These are phyloP conservation scores for Colletotrichum aenigma DNA, from an alignment of 2,329 filamentous ascomycete genomes.

Conservation along the genomic window DNA sequence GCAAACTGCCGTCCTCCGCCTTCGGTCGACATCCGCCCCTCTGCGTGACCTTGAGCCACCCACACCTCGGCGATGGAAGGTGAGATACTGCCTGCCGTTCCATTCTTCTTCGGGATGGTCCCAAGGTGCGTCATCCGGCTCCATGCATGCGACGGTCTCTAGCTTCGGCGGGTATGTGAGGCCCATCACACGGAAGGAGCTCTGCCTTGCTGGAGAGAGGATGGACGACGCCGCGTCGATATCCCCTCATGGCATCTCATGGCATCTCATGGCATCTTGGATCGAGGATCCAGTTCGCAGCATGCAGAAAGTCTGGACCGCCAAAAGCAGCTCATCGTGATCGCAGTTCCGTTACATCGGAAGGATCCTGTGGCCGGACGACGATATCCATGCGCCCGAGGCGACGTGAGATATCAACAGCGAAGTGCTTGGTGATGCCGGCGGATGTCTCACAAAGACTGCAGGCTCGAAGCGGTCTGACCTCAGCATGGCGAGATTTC, in stretches of 20 bases:
- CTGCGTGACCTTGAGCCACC: slow-evolving; percentile 17
- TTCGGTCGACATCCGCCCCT: slow-evolving; percentile 10
- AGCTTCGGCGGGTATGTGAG: slow-evolving; percentile 24
- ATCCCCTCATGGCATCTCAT: neutral
- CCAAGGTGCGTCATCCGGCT: slow-evolving; percentile 19
- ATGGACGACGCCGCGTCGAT: neutral
- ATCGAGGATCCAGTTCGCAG: slow-evolving; percentile 8
- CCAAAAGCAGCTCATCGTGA: neutral
- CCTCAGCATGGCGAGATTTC: neutral
- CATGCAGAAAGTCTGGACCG: neutral
- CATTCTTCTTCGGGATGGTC: slow-evolving; percentile 2
- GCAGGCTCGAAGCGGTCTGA: slow-evolving; percentile 13
- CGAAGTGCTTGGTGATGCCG: neutral
- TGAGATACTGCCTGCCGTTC: neutral
- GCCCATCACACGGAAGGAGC: slow-evolving; percentile 18
- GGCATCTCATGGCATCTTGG: neutral
- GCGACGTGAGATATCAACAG: neutral
- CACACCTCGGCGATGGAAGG: neutral
- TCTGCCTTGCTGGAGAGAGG: neutral
- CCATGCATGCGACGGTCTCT: slow-evolving; percentile 16
- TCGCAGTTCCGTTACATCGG: neutral
- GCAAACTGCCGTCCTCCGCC: slow-evolving; percentile 14
- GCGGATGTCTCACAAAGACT: slow-evolving; percentile 10
- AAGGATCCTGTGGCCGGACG: neutral
- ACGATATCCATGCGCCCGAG: neutral